Evolutionary conservation across 305 asterid genomes (phyloP).

Genomic region (Solanum hybrid): DNA sequence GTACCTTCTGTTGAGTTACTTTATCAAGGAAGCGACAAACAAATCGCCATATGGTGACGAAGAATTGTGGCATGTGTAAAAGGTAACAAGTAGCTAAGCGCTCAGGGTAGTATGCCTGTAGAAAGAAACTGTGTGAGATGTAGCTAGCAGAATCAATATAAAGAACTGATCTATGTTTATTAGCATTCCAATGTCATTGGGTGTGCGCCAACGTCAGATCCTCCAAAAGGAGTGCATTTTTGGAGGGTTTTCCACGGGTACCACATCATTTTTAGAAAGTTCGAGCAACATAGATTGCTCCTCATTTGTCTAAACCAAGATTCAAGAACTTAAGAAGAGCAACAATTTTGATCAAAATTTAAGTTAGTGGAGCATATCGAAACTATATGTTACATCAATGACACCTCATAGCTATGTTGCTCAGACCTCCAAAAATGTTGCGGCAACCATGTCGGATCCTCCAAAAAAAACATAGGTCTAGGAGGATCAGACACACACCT

Average conservation of each 20-base stretch:
- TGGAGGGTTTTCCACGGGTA: no score
- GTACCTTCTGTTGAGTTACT: constrained; percentile 65
- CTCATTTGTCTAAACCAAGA: no score
- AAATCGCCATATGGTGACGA: constrained; percentile 48
- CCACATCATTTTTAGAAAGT: no score
- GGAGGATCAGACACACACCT: not conserved
- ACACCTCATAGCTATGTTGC: not conserved
- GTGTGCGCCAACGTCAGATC: no score
- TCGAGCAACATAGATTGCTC: no score
- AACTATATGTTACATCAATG: not conserved
- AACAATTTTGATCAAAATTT: no score
- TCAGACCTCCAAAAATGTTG: not conserved
- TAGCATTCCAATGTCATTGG: no score
- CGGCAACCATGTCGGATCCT: not conserved
- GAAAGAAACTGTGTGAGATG: not conserved
- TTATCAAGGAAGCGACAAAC: constrained; percentile 64
- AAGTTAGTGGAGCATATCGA: no score
- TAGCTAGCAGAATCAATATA: no score
- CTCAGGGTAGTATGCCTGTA: constrained; percentile 76
- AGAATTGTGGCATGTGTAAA: constrained; percentile 32
- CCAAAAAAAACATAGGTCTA: not conserved
- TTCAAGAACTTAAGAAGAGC: no score
- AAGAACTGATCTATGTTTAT: no score
- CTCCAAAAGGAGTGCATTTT: no score
- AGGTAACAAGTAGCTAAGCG: constrained; percentile 47